Conservation (phyloP, 352 stramenopile species). For the Phytophthora sp. region DNA sequence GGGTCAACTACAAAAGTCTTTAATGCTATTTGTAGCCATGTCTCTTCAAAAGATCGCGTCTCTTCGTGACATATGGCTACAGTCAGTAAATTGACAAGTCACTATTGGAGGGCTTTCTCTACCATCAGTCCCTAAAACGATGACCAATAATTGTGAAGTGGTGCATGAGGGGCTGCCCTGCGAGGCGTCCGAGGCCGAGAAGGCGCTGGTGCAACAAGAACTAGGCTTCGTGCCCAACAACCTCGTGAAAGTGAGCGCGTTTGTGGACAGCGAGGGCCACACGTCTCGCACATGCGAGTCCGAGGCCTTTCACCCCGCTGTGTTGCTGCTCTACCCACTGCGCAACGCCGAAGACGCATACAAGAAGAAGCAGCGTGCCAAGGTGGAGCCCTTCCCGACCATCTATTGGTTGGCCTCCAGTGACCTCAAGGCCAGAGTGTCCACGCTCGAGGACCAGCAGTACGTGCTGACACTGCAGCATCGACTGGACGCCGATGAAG, state of each 20-base stretch:
- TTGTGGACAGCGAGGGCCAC: constrained; percentile 27
- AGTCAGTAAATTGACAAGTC: constrained; percentile 13
- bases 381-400: constrained; percentile 69
- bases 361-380: constrained; percentile 64
- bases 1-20: background rate
- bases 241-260: constrained; percentile 50
- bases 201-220: constrained; percentile 47
- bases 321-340: constrained; percentile 67
- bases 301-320: constrained; percentile 26
- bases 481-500: constrained; percentile 42
- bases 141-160: background rate
- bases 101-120: background rate
- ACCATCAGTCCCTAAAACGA: constrained; percentile 3
- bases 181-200: constrained; percentile 37
- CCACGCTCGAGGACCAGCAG: constrained; percentile 58
- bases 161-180: constrained; percentile 52
- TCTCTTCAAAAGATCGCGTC: constrained; percentile 23
- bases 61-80: constrained; percentile 20
- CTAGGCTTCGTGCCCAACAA: constrained; percentile 64
- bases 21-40: constrained; percentile 9
- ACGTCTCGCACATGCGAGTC: constrained; percentile 13
- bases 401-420: constrained; percentile 65
- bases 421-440: constrained; percentile 59
- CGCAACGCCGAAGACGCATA: constrained; percentile 58
- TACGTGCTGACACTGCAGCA: constrained; percentile 53